Evolutionary conservation across 1,139 yeast species (phyloP), one percentile per base, ranked within the genome.

Genomic region (Zygotorulaspora mrakii): DNA sequence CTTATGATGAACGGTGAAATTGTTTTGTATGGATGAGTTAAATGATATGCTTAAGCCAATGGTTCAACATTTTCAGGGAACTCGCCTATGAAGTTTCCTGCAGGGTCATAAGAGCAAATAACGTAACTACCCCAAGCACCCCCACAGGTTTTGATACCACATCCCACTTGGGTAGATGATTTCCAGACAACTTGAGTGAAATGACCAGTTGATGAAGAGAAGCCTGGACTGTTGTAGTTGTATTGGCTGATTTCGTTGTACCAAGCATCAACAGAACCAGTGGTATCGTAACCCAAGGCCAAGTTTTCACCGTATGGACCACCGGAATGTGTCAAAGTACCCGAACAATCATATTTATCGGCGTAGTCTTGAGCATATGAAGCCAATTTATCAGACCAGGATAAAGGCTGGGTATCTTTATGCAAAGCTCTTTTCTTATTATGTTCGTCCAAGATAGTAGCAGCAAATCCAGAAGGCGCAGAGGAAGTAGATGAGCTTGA

Each of bases 131-230:
- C 77, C 71, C 76, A 74, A 39, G 64, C 66, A 18, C 64, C 53
- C 45, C 70, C 71, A 57, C 77, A 73, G 29, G 62, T 37, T 45
- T 65, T 69, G 61, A 70, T 69, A 44, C 85, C 95, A 68, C 96
- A 87, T 28, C 95, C 95, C 14, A 87, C 63, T 60, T 76, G 64
- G 28, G 79, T 71, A 43, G 88, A 68, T 23, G 68, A 64, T 63
- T 79, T 79, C 95, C 96, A 87, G 37, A 87, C 81, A 48, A 87
- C 74, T 65, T 84, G 94, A 31, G 95, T 85, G 70, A 86, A 87
- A 67, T 87, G 96, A 49, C 84, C 81, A 46, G 79, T 70, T 35
- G 55, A 33, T 22, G 64, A 65, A 35, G 72, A 57, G 48, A 62
- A 68, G 40, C 60, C 61, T 35, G 74, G 72, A 47, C 67, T 55